phyloP scores from a whole-genome alignment of 2,329 filamentous ascomycete species.

The Diaporthe australafricana region DNA sequence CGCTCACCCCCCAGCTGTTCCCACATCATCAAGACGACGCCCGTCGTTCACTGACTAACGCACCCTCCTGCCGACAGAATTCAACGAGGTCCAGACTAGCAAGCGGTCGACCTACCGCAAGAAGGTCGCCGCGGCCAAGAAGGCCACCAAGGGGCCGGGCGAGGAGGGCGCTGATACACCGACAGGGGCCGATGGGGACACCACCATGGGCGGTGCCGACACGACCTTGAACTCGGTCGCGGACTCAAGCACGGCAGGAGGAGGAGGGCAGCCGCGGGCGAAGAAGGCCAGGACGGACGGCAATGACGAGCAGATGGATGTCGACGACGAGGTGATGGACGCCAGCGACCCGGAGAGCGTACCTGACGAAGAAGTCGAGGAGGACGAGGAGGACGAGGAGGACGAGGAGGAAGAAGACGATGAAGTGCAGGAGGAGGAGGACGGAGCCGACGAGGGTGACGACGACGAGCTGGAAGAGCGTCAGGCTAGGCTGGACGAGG shows the following conservation, averaged over 20 bases:
- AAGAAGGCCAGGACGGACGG: constrained; percentile 55
- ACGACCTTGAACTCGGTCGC: constrained; percentile 38
- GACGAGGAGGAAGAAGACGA: constrained; percentile 65
- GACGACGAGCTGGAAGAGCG: constrained; percentile 61
- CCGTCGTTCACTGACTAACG: constrained; percentile 21
- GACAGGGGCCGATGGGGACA: constrained; percentile 45
- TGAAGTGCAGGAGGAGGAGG: constrained; percentile 54
- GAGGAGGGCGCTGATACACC: constrained; percentile 44
- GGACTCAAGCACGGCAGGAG: constrained; percentile 2
- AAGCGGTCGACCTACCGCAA: constrained; percentile 80
- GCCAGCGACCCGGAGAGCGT: constrained; percentile 50
- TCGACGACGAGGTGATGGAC: constrained; percentile 54
- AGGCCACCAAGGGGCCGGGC: constrained; percentile 45
- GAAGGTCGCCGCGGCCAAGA: constrained; percentile 75
- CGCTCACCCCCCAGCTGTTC: neutral
- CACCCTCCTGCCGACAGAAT: constrained; percentile 62
- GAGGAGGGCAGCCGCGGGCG: constrained; percentile 43
- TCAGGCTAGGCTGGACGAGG: constrained; percentile 60
- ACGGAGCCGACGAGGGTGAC: constrained; percentile 61
- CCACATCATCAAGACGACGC: neutral
- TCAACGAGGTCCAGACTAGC: constrained; percentile 78
- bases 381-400: constrained; percentile 54
- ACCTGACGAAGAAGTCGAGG: constrained; percentile 49
- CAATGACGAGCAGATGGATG: constrained; percentile 58
- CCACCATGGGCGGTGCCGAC: constrained; percentile 37